phyloP scores from a whole-genome alignment of 2,329 filamentous ascomycete species.

The Ophiostoma angusticollis region DNA sequence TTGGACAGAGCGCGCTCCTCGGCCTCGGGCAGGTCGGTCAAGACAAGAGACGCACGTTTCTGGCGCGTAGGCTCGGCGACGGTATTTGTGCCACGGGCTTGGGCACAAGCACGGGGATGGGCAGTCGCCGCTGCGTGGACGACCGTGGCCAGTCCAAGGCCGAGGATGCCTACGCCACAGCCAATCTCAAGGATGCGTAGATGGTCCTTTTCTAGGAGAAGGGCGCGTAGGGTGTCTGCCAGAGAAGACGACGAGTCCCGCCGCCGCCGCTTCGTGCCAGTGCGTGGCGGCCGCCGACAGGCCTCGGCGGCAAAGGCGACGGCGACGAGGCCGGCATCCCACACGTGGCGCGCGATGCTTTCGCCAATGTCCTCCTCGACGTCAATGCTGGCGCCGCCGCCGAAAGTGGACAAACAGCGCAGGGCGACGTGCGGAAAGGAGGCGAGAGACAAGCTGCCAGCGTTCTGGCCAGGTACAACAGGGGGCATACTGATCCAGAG shows the following conservation, averaged over 20 bases:
- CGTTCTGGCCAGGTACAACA: no score
- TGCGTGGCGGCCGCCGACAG: slow-evolving; percentile 8
- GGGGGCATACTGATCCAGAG: slow-evolving; percentile 26
- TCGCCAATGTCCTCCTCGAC: slow-evolving; percentile 46
- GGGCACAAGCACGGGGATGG: no score
- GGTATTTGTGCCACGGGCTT: no score
- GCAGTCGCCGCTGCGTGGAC: no score
- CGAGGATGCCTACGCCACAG: slow-evolving; percentile 43
- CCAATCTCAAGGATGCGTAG: slow-evolving; percentile 41
- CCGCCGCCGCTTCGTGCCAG: background rate
- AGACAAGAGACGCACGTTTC: no score
- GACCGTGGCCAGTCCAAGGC: slow-evolving; percentile 31
- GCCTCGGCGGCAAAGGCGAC: slow-evolving; percentile 24
- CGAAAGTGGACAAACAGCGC: slow-evolving; percentile 20
- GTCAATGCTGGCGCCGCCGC: slow-evolving; percentile 19
- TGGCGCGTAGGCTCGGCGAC: no score
- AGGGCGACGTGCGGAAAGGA: slow-evolving; percentile 17
- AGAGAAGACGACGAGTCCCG: slow-evolving; percentile 9
- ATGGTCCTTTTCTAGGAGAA: slow-evolving; percentile 12
- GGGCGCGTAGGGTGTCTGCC: slow-evolving; percentile 17
- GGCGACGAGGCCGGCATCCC: slow-evolving; percentile 42
- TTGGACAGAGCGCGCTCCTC: slow-evolving; percentile 36
- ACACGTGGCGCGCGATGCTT: slow-evolving; percentile 46
- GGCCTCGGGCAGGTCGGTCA: slow-evolving; percentile 45
- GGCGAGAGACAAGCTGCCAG: background rate